These are phyloP conservation scores for Rhizophora apiculata DNA, from an alignment of 345 rosid genomes.

Conservation along the genomic window DNA sequence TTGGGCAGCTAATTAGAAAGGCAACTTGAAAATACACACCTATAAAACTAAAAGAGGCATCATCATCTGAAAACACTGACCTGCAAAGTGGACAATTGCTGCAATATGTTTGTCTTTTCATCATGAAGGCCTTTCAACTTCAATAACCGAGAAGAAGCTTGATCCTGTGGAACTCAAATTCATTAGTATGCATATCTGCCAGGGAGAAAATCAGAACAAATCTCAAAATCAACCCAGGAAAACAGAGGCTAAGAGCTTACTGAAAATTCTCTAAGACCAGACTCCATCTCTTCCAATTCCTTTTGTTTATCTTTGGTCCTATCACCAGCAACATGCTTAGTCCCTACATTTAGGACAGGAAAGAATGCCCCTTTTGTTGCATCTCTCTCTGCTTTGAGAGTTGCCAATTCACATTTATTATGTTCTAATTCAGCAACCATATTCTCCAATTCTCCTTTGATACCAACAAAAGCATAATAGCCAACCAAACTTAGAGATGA, in stretches of 20 bases:
- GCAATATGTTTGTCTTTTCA: constrained; percentile 64
- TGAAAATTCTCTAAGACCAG: constrained; percentile 53
- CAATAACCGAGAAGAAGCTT: constrained; percentile 58
- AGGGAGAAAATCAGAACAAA: constrained; percentile 7
- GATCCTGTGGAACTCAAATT: constrained; percentile 52
- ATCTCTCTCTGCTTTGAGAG: constrained; percentile 81
- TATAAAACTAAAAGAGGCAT: too few relatives aligned
- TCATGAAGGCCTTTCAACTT: constrained; percentile 73
- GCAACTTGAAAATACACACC: too few relatives aligned
- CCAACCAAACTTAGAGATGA: not conserved
- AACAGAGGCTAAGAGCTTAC: constrained; percentile 37
- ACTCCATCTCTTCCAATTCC: constrained; percentile 74
- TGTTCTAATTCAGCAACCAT: constrained; percentile 62
- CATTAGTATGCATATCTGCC: constrained; percentile 13
- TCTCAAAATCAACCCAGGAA: constrained; percentile 15
- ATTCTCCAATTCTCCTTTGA: constrained; percentile 71
- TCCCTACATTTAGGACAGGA: constrained; percentile 65
- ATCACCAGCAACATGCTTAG: constrained; percentile 57
- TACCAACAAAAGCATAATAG: constrained; percentile 23
- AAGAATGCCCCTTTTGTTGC: constrained; percentile 68
- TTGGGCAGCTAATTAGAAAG: too few relatives aligned
- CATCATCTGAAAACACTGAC: constrained; percentile 27
- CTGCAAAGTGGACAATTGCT: constrained; percentile 58
- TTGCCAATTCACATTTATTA: constrained; percentile 57
- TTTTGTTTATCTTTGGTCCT: constrained; percentile 64